Evolutionary conservation across 495 filamentous ascomycete genomes (phyloP).

Genomic region (Neohortaea acidophila): DNA sequence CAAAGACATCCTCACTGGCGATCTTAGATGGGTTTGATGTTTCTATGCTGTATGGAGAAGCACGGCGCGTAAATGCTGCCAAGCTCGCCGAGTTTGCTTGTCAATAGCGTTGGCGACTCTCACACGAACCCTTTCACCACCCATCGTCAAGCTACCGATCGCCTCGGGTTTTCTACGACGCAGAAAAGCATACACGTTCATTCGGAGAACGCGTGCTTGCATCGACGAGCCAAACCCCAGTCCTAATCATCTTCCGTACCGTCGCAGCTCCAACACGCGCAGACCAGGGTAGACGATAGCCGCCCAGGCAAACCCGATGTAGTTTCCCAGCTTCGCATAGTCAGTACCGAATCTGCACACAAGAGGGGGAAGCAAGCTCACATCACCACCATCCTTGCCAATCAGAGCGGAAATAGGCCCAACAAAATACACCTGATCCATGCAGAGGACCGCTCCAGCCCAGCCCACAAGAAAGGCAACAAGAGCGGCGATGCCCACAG

Average conservation of each 20-base stretch:
- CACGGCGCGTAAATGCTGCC: too few species aligned
- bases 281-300: conserved; percentile 27
- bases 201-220: too few species aligned
- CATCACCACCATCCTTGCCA: conserved; percentile 47
- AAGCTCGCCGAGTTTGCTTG: too few species aligned
- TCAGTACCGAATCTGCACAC: conserved; percentile 5
- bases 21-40: too few species aligned
- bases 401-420: conserved; percentile 27
- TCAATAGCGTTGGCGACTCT: too few species aligned
- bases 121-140: too few species aligned
- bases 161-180: too few species aligned
- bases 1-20: too few species aligned
- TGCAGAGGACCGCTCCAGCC: conserved; percentile 27
- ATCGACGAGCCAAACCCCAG: too few species aligned
- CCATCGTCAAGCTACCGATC: too few species aligned
- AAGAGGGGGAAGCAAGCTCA: conserved; percentile 16
- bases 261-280: conserved; percentile 26
- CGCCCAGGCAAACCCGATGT: conserved; percentile 30
- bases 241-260: conserved; percentile 21
- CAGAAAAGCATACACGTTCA: too few species aligned
- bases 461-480: conserved; percentile 29
- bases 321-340: conserved; percentile 28
- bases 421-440: conserved; percentile 31
- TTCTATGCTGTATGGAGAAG: too few species aligned
- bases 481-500: conserved; percentile 26